These are phyloP conservation scores for Ceratocystis papillata DNA, from an alignment of 2,329 filamentous ascomycete species.

Conservation along the genomic window DNA sequence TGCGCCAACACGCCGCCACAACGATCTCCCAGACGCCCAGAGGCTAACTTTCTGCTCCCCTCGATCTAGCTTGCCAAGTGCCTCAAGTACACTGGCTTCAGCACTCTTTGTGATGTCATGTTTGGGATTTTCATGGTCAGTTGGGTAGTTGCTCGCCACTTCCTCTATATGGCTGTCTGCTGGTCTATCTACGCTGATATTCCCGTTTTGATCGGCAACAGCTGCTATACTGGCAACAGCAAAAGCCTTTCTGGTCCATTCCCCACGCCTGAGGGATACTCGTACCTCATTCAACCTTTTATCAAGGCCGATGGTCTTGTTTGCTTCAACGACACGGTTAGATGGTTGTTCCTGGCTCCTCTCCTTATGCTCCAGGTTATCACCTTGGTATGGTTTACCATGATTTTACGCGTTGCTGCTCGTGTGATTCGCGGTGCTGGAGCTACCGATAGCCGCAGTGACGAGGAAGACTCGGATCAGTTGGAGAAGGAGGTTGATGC, in stretches of 20 bases:
- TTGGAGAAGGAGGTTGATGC: constrained; percentile 68
- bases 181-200: constrained; percentile 68
- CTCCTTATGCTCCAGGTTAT: constrained; percentile 70
- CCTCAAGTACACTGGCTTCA: constrained; percentile 76
- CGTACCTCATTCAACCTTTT: constrained; percentile 65
- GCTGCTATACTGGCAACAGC: constrained; percentile 57
- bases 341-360: constrained; percentile 64
- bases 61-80: constrained; percentile 66
- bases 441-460: constrained; percentile 79
- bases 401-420: constrained; percentile 75
- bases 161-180: constrained; percentile 67
- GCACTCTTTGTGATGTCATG: constrained; percentile 63
- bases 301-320: constrained; percentile 58
- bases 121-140: constrained; percentile 78
- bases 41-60: constrained; percentile 22
- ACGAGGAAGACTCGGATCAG: constrained; percentile 64
- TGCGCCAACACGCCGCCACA: not conserved
- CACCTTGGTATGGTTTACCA: constrained; percentile 75
- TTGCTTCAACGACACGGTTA: constrained; percentile 67
- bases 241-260: constrained; percentile 46
- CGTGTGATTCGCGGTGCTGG: constrained; percentile 64
- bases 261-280: constrained; percentile 41
- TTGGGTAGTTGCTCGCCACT: constrained; percentile 76
- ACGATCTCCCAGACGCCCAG: not conserved
- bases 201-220: constrained; percentile 50